Evolutionary conservation across 805 yeast species (phyloP).

Genomic region (Yarrowia sp.): DNA sequence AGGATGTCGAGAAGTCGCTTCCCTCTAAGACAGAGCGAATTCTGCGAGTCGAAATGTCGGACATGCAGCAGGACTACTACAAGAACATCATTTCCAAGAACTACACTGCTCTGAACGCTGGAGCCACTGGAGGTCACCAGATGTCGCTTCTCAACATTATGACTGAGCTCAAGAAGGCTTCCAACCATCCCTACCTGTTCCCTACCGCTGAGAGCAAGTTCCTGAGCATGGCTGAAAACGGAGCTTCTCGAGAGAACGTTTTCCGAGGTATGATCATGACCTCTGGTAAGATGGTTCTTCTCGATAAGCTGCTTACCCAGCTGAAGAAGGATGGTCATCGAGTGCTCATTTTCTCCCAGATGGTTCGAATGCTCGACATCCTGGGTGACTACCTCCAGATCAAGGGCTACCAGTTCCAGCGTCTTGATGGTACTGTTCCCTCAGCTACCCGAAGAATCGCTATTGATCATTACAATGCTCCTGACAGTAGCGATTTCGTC

Average conservation of each 20-base stretch:
- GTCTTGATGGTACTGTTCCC: constrained; percentile 96
- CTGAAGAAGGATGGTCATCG: constrained; percentile 93
- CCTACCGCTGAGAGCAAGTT: constrained; percentile 88
- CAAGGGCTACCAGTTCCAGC: constrained; percentile 85
- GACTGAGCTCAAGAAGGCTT: constrained; percentile 95
- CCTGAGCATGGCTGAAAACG: constrained; percentile 57
- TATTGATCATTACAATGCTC: constrained; percentile 95
- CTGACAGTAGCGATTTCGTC: constrained; percentile 89
- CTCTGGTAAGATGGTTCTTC: constrained; percentile 95
- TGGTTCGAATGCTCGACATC: constrained; percentile 96
- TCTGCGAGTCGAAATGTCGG: constrained; percentile 91
- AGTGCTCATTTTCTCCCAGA: constrained; percentile 92
- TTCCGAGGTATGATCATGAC: constrained; percentile 95
- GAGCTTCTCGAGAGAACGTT: constrained; percentile 73
- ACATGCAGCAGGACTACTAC: constrained; percentile 92
- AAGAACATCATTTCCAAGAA: constrained; percentile 91
- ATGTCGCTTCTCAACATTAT: constrained; percentile 87
- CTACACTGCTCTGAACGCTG: constrained; percentile 88
- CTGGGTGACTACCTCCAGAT: constrained; percentile 90
- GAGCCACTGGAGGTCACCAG: constrained; percentile 75
- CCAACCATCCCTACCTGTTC: constrained; percentile 95
- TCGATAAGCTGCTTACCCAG: constrained; percentile 86
- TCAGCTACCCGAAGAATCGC: constrained; percentile 92
- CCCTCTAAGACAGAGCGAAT: constrained; percentile 97
- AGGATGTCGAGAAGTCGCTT: constrained; percentile 95